Base-by-base conservation (phyloP, 2,329 filamentous ascomycete species). In the Fusarium verrucosum region DNA sequence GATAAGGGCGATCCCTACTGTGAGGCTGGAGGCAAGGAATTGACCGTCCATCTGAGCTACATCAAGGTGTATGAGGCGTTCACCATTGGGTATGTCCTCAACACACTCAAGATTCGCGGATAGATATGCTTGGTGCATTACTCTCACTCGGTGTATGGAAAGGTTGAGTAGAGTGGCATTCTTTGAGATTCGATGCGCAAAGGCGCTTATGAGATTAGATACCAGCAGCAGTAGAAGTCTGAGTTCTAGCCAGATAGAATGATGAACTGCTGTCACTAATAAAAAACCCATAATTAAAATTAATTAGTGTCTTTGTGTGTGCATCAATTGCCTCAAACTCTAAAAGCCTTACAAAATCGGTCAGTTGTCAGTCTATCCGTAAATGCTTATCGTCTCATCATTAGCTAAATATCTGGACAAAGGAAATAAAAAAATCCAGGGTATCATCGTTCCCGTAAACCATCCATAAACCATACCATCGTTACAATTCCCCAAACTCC, bases 41-140 rank as follows among this genome's bases (percentile, higher is more conserved):
- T 69, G 2, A 13, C 20, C 0, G 66, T 68, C 1, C 66, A 69
- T 32, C 23, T 69, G 32, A 43, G 45, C 38, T 69, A 69, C 14
- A 59, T 67, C 11, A 30, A 45, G 14, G 32, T 45, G 19, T 69
- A 54, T 30, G 63, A 52, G 40, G 64, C 74, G 7, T 75, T 53
- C 70, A 69, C 42, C 1, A 41, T 71, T 44, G 72, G 70, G 25
- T 73, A 72, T 50, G 72, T 70, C 10, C 74, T 75, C 67, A 58
- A 43, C 64, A 65, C 2, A 70, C 50, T 44, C 26, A 53, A 60
- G 37, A 8, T 35, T 8, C 54, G 52, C 2, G 10, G 33, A 11
- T 58, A 22, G 11, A 28, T n/a, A 14, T 4, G 1, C n/a, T 16
- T n/a, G 10, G 14, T 5, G 4, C 23, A 37, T 9, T 42, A 10